A percentile compares a stretch with the other conserved stretches of the same genome.
Evolutionary conservation across 2,329 filamentous ascomycete species (phyloP).

Genomic region (Dactylellina leptospora): DNA sequence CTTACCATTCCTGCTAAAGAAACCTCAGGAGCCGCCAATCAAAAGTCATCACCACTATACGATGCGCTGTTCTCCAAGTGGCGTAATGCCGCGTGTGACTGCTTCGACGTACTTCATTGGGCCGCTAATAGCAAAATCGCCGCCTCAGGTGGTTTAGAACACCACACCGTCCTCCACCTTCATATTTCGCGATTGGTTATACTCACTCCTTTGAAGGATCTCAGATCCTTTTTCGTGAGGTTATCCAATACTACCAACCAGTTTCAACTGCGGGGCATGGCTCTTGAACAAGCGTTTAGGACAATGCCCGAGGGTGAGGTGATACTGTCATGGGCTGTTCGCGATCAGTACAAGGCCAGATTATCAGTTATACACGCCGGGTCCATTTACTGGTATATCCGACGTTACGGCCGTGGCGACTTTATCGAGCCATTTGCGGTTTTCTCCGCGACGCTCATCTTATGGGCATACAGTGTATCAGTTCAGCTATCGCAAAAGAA

Average conservation of each 20-base stretch:
- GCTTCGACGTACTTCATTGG: conserved; percentile 2
- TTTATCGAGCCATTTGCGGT: not conserved
- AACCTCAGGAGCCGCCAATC: not conserved
- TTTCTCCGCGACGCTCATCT: not conserved
- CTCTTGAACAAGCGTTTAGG: not conserved
- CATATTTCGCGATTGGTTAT: not conserved
- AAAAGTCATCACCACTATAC: not conserved
- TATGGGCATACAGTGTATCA: not conserved
- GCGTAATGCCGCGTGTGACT: not conserved
- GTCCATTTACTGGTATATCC: not conserved
- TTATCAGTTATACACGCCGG: not conserved
- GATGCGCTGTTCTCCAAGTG: not conserved
- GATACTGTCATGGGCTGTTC: not conserved
- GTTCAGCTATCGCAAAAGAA: not conserved
- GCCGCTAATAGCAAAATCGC: not conserved
- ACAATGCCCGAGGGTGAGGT: not conserved
- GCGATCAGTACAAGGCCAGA: not conserved
- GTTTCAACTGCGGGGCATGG: not conserved
- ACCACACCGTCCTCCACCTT: not conserved
- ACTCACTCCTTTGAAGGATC: not conserved
- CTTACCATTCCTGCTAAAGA: not conserved
- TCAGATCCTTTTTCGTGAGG: not conserved
- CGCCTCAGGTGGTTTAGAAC: not conserved
- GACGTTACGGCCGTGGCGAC: not conserved
- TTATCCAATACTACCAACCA: not conserved